Evolutionary conservation across 441 rosid genomes (phyloP).

Genomic region (Manihot esculenta): DNA sequence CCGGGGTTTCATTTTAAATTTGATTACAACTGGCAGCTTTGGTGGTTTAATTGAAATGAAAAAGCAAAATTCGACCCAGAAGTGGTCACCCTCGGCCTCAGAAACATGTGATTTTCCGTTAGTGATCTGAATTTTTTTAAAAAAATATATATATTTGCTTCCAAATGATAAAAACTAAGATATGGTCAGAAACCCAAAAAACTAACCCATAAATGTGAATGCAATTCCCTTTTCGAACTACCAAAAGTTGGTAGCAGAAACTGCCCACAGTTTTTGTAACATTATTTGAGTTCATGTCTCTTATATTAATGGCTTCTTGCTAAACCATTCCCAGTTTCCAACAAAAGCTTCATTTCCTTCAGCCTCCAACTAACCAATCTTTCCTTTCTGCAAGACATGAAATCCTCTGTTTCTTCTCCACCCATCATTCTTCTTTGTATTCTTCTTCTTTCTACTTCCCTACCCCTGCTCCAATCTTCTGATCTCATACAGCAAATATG

Average conservation of each 20-base stretch:
- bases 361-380: background rate
- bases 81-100: too few relatives aligned
- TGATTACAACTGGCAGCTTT: too few relatives aligned
- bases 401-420: slow-evolving; percentile 15
- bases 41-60: too few relatives aligned
- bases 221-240: background rate
- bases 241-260: slow-evolving; percentile 12
- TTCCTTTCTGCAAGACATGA: slow-evolving; percentile 20
- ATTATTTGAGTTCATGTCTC: background rate
- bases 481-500: slow-evolving; percentile 51
- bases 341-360: background rate
- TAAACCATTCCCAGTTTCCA: background rate
- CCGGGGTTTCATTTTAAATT: too few relatives aligned
- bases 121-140: too few relatives aligned
- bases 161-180: background rate
- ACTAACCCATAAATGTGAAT: slow-evolving; percentile 1
- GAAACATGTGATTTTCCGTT: too few relatives aligned
- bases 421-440: slow-evolving; percentile 22
- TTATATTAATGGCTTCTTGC: background rate
- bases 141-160: too few relatives aligned
- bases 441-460: slow-evolving; percentile 18
- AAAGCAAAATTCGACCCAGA: too few relatives aligned
- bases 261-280: slow-evolving; percentile 1
- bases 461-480: slow-evolving; percentile 8
- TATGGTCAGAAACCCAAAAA: background rate